These are phyloP conservation scores for Schwanniomyces pseudopolymorphus DNA, from an alignment of 805 yeast genomes.

Conservation along the genomic window DNA sequence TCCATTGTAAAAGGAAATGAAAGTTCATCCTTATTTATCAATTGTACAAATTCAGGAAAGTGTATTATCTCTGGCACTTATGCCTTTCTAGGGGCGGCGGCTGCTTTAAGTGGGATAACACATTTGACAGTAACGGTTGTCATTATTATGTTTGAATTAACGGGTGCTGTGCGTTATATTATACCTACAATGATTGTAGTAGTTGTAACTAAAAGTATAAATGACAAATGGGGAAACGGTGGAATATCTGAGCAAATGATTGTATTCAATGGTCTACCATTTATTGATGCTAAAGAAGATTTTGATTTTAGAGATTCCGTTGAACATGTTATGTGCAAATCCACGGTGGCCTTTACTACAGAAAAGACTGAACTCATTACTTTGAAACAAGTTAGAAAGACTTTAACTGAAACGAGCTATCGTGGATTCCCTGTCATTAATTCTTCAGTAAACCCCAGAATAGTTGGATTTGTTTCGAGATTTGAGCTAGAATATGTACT, in stretches of 20 bases:
- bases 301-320: slow-evolving; percentile 46
- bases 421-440: slow-evolving; percentile 57
- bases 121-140: slow-evolving; percentile 91
- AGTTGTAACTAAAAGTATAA: slow-evolving; percentile 79
- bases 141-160: slow-evolving; percentile 91
- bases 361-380: slow-evolving; percentile 26
- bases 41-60: slow-evolving; percentile 31
- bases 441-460: slow-evolving; percentile 32
- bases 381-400: slow-evolving; percentile 28
- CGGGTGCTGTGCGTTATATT: slow-evolving; percentile 90
- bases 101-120: slow-evolving; percentile 91
- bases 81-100: slow-evolving; percentile 95
- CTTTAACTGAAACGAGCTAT: slow-evolving; percentile 32
- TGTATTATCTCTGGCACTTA: slow-evolving; percentile 93
- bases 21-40: slow-evolving; percentile 33
- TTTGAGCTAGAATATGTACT: slow-evolving; percentile 36
- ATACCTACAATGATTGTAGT: slow-evolving; percentile 97
- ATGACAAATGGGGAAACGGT: slow-evolving; percentile 64
- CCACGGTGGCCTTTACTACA: slow-evolving; percentile 36
- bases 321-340: slow-evolving; percentile 61
- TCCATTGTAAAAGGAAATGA: slow-evolving; percentile 26
- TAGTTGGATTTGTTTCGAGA: slow-evolving; percentile 48
- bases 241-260: slow-evolving; percentile 98
- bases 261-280: slow-evolving; percentile 82
- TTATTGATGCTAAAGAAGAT: slow-evolving; percentile 70